phyloP scores from a whole-genome alignment of 495 filamentous ascomycete genomes.

The Aspergillus taichungensis region DNA sequence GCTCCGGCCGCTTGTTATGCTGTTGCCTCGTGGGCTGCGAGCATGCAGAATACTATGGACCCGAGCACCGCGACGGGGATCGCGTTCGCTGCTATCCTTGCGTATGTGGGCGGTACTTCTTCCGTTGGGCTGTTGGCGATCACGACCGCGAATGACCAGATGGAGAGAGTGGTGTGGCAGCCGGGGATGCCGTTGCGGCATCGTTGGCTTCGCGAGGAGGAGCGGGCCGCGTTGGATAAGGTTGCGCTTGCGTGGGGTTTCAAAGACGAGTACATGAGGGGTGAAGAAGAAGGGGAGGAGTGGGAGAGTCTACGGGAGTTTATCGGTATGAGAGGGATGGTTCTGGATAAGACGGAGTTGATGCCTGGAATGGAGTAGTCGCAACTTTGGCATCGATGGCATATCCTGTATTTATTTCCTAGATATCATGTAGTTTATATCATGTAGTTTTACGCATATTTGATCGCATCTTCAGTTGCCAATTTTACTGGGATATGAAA shows the following conservation, averaged over 20 bases:
- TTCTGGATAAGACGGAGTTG: constrained; percentile 74
- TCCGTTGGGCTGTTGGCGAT: constrained; percentile 76
- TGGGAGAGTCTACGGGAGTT: constrained; percentile 82
- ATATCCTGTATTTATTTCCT: neutral
- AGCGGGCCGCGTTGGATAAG: constrained; percentile 79
- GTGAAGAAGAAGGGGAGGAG: constrained; percentile 84
- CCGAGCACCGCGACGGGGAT: constrained; percentile 60
- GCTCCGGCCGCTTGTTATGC: constrained; percentile 64
- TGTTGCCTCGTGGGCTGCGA: constrained; percentile 45
- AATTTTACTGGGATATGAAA: neutral
- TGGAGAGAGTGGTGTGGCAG: constrained; percentile 85
- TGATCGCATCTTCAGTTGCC: neutral
- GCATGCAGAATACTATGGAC: constrained; percentile 65
- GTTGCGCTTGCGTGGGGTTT: constrained; percentile 88
- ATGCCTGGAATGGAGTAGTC: constrained; percentile 82
- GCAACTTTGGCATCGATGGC: neutral
- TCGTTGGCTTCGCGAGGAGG: constrained; percentile 89
- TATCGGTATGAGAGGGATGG: constrained; percentile 71
- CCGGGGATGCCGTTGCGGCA: constrained; percentile 68
- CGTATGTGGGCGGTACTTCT: constrained; percentile 70
- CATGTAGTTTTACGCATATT: constrained; percentile 5
- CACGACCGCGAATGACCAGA: constrained; percentile 84
- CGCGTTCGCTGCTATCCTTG: constrained; percentile 68
- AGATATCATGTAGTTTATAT: constrained; percentile 1
- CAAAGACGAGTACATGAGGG: constrained; percentile 63